Base-by-base conservation (phyloP, 129 eudicot genomes). In the Chrysanthemum makinoi region DNA sequence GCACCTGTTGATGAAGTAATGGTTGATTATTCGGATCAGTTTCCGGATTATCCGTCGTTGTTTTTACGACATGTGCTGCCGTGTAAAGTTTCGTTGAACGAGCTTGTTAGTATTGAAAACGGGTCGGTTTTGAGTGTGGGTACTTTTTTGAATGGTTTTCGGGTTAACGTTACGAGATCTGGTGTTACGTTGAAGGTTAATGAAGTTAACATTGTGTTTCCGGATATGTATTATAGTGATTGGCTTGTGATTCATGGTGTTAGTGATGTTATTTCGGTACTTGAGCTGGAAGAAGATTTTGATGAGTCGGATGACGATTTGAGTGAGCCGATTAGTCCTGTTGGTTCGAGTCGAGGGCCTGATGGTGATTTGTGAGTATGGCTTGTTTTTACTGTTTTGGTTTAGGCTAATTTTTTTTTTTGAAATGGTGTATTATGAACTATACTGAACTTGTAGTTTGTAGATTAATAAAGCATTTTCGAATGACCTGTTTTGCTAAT, bases 211-310 rank as follows among this genome's bases (percentile, higher is more conserved):
- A 5, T 54, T 54, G 22, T 54, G 59, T 84, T 74, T 46, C 93
- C 96, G 16, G 96, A 88, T 17, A 68, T 91, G 87, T 88, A 78
- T 59, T 70, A 79, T 46, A 77, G 80, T 51, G 93, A 88, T 26
- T 78, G 87, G 86, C 56, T 91, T 65, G 90, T 84, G 70, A 73
- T 91, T 80, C 97, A 91, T 33, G 97, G 97, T 47, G 66, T 89
- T 16, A 46, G 80, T 2, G 83, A 73, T 3, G 68, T 72, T 63
- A 69, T 88, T 58, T 52, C 81, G 1, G n/a, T 76, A 75, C 79
- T 78, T 1, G 68, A 9, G n/a, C 73, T 67, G 18, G 61, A 9
- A 6, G 77, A 71, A 4, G 81, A 77, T 18, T 57, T 46, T 3
- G 56, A 47, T 18, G 81, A 78, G 19, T 65, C 51, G 5, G 81